Conservation (phyloP, 108 stramenopile genomes). For the Skeletonema costatum region DNA sequence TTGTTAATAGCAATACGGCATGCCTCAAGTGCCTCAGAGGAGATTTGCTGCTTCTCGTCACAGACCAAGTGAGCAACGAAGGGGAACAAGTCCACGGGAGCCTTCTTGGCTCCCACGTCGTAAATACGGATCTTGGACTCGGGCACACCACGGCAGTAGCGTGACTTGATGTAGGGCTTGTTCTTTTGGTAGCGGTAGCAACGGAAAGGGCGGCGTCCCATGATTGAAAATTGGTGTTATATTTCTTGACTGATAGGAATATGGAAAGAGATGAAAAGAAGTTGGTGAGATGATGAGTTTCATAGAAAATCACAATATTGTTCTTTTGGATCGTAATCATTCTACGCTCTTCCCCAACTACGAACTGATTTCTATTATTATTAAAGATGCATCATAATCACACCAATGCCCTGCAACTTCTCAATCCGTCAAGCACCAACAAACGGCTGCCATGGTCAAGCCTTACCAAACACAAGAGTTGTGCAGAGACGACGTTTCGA, state of each 20-base stretch:
- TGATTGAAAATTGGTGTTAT: slow-evolving; percentile 48
- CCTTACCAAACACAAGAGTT: slow-evolving; percentile 5
- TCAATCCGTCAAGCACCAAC: background rate
- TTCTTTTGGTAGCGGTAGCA: slow-evolving; percentile 99
- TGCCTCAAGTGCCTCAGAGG: slow-evolving; percentile 99
- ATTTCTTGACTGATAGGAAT: background rate
- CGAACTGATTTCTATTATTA: too few species aligned
- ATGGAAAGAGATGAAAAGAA: background rate
- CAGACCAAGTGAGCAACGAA: slow-evolving; percentile 99
- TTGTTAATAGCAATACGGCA: slow-evolving; percentile 99
- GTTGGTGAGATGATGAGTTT: background rate
- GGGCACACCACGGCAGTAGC: slow-evolving; percentile 99
- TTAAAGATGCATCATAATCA: too few species aligned
- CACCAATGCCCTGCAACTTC: background rate
- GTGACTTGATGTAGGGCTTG: slow-evolving; percentile 99
- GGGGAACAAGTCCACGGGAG: slow-evolving; percentile 98
- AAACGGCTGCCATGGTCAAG: slow-evolving; percentile 11
- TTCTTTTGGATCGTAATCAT: too few species aligned
- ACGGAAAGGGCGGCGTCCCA: slow-evolving; percentile 96
- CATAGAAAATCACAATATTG: too few species aligned
- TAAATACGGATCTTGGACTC: slow-evolving; percentile 99
- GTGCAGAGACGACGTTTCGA: too few species aligned
- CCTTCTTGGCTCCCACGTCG: slow-evolving; percentile 99
- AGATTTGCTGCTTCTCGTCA: slow-evolving; percentile 99
- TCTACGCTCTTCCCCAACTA: too few species aligned